Percentiles rank a stretch among this genome's conserved stretches.
These are phyloP conservation scores for Bodo saltans DNA, from an alignment of 78 protist species.

Conservation along the genomic window DNA sequence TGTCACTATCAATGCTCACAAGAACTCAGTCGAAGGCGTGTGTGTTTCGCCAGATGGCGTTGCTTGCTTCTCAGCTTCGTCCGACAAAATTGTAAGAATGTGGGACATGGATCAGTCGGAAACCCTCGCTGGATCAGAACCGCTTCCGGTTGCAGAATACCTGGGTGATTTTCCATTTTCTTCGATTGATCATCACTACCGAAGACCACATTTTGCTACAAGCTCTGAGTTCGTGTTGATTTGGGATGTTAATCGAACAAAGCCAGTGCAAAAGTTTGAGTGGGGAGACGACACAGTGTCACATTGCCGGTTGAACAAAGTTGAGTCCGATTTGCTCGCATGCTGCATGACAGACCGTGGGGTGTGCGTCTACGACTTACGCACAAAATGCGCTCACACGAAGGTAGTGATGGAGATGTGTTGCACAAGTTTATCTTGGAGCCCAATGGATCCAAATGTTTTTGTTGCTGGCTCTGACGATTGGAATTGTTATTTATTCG, in stretches of 20 bases:
- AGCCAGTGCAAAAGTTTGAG: slow-evolving; percentile 55
- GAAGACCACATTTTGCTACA: slow-evolving; percentile 51
- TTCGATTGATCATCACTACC: slow-evolving; percentile 56
- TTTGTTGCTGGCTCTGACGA: slow-evolving; percentile 86
- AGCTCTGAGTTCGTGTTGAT: slow-evolving; percentile 32
- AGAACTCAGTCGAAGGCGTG: slow-evolving; percentile 1
- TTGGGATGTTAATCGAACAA: slow-evolving; percentile 62
- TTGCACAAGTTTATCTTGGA: slow-evolving; percentile 73
- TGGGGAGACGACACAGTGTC: slow-evolving; percentile 82
- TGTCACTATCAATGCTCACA: neutral
- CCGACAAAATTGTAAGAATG: slow-evolving; percentile 75
- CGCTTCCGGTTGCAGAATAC: slow-evolving; percentile 26
- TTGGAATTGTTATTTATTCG: slow-evolving; percentile 85
- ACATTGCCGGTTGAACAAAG: slow-evolving; percentile 71
- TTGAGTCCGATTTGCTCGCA: slow-evolving; percentile 64
- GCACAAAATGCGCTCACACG: slow-evolving; percentile 50
- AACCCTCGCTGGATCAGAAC: neutral
- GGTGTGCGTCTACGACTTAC: slow-evolving; percentile 78
- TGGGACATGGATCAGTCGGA: slow-evolving; percentile 45
- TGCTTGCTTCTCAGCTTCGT: slow-evolving; percentile 55
- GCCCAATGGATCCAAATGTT: slow-evolving; percentile 81
- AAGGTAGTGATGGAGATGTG: slow-evolving; percentile 57
- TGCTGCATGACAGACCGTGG: slow-evolving; percentile 64
- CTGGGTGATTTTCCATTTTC: slow-evolving; percentile 15
- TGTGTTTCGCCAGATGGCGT: slow-evolving; percentile 45